These are phyloP conservation scores for Neonectria sp. DNA, from an alignment of 2,329 filamentous ascomycete genomes.

Conservation along the genomic window DNA sequence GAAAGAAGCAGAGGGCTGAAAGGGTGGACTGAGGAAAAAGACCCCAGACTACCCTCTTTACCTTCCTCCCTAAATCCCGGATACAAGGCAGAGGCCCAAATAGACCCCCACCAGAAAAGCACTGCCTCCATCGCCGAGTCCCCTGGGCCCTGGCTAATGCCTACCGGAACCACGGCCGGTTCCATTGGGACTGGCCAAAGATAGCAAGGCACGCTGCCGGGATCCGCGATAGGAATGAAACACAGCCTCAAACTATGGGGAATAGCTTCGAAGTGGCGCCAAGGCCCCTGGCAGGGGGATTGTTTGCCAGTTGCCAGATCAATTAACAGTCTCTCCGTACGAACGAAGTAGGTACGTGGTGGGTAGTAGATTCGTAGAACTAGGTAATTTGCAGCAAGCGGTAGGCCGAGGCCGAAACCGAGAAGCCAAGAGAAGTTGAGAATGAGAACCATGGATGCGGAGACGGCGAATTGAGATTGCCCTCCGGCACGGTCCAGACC, in stretches of 20 bases:
- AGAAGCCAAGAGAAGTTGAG: neutral
- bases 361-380: too few species aligned
- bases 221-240: conserved; percentile 11
- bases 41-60: too few species aligned
- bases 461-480: neutral
- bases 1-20: neutral
- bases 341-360: neutral
- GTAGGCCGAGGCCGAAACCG: neutral
- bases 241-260: conserved; percentile 32
- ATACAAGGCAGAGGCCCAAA: too few species aligned
- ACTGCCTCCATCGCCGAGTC: neutral
- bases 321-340: neutral
- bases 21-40: neutral
- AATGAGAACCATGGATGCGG: neutral
- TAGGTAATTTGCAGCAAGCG: too few species aligned
- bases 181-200: neutral
- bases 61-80: too few species aligned
- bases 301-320: neutral
- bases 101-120: neutral
- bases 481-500: neutral
- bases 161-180: neutral
- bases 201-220: neutral
- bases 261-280: conserved; percentile 2
- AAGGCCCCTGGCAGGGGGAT: conserved; percentile 9
- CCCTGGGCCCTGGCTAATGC: neutral